Evolutionary conservation across 352 stramenopile genomes (phyloP), one percentile per base, ranked within the genome.

Genomic region (Globisporangium middletonii): DNA sequence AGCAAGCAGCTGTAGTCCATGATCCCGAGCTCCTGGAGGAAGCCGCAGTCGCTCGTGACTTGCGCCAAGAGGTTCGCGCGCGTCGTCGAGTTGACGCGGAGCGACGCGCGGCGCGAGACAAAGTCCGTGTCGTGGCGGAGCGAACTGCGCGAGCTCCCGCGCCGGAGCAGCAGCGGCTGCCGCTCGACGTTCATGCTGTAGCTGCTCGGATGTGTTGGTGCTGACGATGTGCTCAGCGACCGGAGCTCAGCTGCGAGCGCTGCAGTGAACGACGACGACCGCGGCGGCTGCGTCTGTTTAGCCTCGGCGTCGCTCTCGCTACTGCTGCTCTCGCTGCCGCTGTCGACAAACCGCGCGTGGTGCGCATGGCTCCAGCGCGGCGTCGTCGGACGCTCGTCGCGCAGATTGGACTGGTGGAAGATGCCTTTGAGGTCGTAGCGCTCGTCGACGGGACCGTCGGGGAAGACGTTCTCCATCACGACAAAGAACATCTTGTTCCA

Each of bases 401-500:
- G 52, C 15, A 79, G 76, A 37, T 76, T 79, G 16, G 80, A 78
- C 52, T 88, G 76, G 51, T 88, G 76, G 51, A 91, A 91, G 19
- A 90, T 89, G 13, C 84, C 84, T 55, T 94, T 94, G 6, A 94
- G 65, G 44, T 94, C 84, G 63, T 94, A 94, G 15, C 84, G 77
- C 48, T 94, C 84, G 46, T 92, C 77, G 16, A 91, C 77, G 0
- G 77, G 75, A 16, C 81, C 78, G 57, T 89, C 79, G 2, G 79
- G 72, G 58, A 92, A 89, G 18, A 92, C 86, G 59, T 94, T 94
- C 46, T 94, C 83, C 84, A 94, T 94, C 41, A 92, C 84, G 35
- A 94, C 69, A 60, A 94, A 94, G 67, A 94, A 94, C 83, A 94
- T 94, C 42, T 88, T 89, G 73, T 94, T 92, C 84, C 84, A 94